Evolutionary conservation across 441 rosid genomes (phyloP).

Genomic region (Populus hybrid): DNA sequence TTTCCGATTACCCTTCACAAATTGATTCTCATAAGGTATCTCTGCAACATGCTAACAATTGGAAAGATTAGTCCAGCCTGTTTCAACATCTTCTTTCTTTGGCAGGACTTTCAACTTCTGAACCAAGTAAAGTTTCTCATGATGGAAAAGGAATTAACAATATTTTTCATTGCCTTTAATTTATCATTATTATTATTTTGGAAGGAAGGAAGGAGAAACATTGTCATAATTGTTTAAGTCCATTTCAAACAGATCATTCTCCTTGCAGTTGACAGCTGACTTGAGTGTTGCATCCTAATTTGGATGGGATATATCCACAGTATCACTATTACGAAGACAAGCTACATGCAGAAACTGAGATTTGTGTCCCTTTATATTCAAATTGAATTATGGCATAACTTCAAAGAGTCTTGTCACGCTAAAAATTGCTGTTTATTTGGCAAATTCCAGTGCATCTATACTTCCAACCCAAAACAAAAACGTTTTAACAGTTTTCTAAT

Average conservation of each 20-base stretch:
- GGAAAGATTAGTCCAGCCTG: conserved; percentile 13
- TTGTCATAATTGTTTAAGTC: neutral
- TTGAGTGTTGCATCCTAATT: neutral
- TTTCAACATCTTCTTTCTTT: neutral
- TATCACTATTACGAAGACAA: neutral
- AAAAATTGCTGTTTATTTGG: too few species aligned
- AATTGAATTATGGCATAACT: neutral
- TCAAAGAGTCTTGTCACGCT: neutral
- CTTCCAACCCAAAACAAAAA: neutral
- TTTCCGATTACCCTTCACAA: conserved; percentile 44
- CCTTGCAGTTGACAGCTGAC: neutral
- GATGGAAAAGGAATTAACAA: neutral
- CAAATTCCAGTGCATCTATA: neutral
- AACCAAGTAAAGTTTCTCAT: neutral
- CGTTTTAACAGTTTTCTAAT: neutral
- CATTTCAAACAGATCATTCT: neutral
- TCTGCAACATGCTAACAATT: conserved; percentile 55
- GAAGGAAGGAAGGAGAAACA: neutral
- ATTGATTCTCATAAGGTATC: conserved; percentile 56
- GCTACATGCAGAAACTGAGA: neutral
- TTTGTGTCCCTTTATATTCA: neutral
- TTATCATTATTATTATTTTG: too few species aligned
- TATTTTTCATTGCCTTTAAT: neutral
- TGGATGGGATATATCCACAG: neutral
- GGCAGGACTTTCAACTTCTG: neutral